Evolutionary conservation across 2,329 filamentous ascomycete genomes (phyloP).

Genomic region (Verticillium nubilum): DNA sequence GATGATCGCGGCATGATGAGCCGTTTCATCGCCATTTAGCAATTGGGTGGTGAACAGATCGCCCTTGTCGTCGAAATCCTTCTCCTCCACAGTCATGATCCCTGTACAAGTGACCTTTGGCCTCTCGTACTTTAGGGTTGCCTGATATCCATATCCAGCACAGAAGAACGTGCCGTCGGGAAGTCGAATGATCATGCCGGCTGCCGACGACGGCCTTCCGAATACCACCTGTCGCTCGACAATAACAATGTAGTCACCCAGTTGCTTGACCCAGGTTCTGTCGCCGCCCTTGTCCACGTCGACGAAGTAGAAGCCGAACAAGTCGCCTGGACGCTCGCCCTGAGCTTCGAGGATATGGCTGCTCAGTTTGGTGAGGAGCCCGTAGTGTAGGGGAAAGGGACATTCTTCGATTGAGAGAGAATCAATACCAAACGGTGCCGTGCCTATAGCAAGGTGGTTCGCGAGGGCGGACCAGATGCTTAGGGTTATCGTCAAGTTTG

Average conservation of each 20-base stretch:
- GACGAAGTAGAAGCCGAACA: not conserved
- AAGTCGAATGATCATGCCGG: not conserved
- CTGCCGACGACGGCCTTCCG: not conserved
- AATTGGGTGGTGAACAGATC: not conserved
- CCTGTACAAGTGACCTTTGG: not conserved
- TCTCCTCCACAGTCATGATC: not conserved
- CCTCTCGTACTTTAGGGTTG: not conserved
- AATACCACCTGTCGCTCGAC: not conserved
- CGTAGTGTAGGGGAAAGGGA: constrained; percentile 20
- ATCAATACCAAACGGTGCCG: not conserved
- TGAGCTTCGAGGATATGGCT: not conserved
- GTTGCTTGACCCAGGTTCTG: not conserved
- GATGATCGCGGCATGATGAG: too few relatives aligned
- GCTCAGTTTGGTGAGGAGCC: not conserved
- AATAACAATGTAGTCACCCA: not conserved
- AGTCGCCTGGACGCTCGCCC: not conserved
- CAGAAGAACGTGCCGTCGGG: not conserved
- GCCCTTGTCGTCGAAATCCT: not conserved
- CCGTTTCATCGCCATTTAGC: not conserved
- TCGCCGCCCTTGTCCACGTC: not conserved
- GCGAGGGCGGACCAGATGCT: constrained; percentile 1
- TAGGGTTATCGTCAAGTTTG: too few relatives aligned
- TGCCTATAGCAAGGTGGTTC: not conserved
- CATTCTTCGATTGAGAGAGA: not conserved
- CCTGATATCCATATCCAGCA: not conserved